Base-by-base conservation (phyloP, 768 basidiomycete species). In the Gautieria morchelliformis region DNA sequence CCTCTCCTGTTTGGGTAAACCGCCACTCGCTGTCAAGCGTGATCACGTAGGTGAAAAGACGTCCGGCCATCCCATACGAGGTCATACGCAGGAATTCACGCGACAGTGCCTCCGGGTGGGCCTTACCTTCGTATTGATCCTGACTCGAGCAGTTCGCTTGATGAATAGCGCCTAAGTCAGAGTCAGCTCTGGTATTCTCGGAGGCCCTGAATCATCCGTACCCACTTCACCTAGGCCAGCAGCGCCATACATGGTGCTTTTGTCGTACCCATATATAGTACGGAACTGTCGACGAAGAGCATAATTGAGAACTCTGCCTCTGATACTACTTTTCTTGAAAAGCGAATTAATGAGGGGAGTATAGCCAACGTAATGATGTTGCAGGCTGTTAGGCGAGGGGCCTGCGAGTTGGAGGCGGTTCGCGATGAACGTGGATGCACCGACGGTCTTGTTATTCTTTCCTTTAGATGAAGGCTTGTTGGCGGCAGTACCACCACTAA, bases 1-100 rank as follows among this genome's bases (percentile, higher is more conserved):
- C 72, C 46, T 71, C 69, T 1, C 76, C 74, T 1, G 76, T 78
- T 67, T 76, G 75, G 17, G 74, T 76, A 63, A 76, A 77, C 45
- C 75, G 61, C 68, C 71, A 69, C 56, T 76, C 63, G 40, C 71
- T 72, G 58, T 75, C 73, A 20, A 76, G 68, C 19, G 74, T 74
- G 46, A 76, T 70, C 12, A 75, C 74, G 63, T 74, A 78, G 40
- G 76, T 78, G 63, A 73, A 76, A 4, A 76, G 66, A 47, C 73
- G 63, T 5, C 69, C 73, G 33, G 72, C 71, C 44, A 72, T 66
- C 35, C 75, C 76, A 60, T 70, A 71, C 55, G 70, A 69, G 1
- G 68, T 66, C 72, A 78, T 72, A 10, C 71, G 65, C 48, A 76
- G 63, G 62, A 78, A 76, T 58, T 72, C 68, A 20, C 62, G 54